A percentile compares a stretch with the other conserved stretches of the same genome.
Conservation (phyloP, 1,284 basidiomycete genomes). For the Ganoderma sinense region DNA sequence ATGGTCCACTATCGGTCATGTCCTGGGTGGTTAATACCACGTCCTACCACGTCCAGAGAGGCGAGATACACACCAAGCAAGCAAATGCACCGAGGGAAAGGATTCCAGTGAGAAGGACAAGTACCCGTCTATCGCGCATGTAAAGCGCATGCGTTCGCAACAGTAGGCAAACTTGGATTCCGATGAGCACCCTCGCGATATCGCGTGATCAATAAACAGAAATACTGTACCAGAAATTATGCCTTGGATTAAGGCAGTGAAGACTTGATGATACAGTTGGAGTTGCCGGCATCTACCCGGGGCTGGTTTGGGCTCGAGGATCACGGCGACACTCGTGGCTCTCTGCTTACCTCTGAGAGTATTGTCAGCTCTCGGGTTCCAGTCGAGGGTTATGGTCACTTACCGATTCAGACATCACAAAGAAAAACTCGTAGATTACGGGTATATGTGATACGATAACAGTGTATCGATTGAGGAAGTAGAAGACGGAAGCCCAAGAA, state of each 20-base stretch:
- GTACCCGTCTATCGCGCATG: background rate
- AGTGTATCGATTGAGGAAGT: conserved; percentile 14
- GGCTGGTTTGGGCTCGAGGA: too few relatives aligned
- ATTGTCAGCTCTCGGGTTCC: background rate
- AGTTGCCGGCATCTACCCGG: background rate
- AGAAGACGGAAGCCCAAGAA: conserved; percentile 9
- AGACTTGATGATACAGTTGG: background rate
- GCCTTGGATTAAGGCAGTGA: background rate
- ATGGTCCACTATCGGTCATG: background rate
- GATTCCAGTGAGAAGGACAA: background rate
- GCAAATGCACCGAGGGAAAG: background rate
- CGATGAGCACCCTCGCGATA: background rate
- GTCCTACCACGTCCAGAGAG: background rate
- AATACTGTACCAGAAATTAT: background rate
- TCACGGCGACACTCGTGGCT: background rate
- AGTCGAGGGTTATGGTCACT: background rate
- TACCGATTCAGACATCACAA: conserved; percentile 3
- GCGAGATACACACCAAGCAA: background rate
- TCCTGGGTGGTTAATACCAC: background rate
- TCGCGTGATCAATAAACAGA: background rate
- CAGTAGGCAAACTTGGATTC: background rate
- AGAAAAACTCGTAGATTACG: conserved; percentile 3
- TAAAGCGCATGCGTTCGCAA: background rate
- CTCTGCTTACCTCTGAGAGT: background rate
- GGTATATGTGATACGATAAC: conserved; percentile 1